Base-by-base conservation (phyloP, 257 asterid genomes). In the Solanum infundibuliforme region DNA sequence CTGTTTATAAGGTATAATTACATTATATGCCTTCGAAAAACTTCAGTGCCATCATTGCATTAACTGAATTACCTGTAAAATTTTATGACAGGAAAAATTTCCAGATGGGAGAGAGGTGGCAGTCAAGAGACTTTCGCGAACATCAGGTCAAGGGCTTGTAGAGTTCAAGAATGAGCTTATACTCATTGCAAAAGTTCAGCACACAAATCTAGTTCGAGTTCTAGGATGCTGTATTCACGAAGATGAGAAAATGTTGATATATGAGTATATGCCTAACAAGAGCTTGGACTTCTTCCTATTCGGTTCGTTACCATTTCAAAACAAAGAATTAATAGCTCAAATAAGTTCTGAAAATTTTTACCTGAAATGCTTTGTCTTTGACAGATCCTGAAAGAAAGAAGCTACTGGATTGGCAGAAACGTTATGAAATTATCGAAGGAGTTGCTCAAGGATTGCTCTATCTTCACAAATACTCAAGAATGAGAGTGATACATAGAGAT, bases 241-340 rank as follows among this genome's bases (percentile, higher is more conserved):
- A 86, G 93, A 92, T 20, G 95, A 95, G 68, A 94, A 90, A 68
- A 92, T 94, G 93, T 87, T 93, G 32, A 87, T 94, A n/a, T 95
- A 93, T 39, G 95, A 95, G 36, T 95, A 90, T 83, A 91, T 95
- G 83, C 83, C 83, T 41, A 76, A 76, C 83, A 76, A 76, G n/a
- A 94, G 98, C 88, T 92, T 95, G 6, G 98, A 95, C 81, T 91
- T 90, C 87, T 92, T 90, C 84, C 94, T 94, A 83, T 93, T 92
- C 46, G 84, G 94, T 92, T 12, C 88, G 91, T 82, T 5, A 9
- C 86, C 21, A 84, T 55, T 86, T 16, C 76, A 27, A 65, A 66
- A 46, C 12, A 39, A 12, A 13, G 12, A 76, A 13, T 2, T 34
- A 25, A 25, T 86, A 81, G 60, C n/a, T 58, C 43, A 18, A 52